phyloP scores from a whole-genome alignment of 352 stramenopile genomes.

The Globisporangium takayamanum region DNA sequence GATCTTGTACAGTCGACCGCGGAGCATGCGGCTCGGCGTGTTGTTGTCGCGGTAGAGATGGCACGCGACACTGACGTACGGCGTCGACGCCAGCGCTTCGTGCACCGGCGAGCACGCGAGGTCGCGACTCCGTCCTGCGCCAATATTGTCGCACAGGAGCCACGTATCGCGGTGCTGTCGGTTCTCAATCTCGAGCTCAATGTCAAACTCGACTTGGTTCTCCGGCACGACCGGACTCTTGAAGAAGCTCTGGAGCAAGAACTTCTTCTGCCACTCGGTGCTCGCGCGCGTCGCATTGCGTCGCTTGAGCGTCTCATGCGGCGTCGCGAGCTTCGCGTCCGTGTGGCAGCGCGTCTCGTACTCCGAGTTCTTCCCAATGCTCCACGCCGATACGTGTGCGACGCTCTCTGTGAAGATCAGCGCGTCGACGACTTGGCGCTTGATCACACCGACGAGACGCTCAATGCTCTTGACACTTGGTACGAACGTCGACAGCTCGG shows the following conservation, averaged over 20 bases:
- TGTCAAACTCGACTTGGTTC: slow-evolving; percentile 55
- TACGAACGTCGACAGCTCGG: slow-evolving; percentile 31
- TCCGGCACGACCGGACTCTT: slow-evolving; percentile 50
- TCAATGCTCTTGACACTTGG: slow-evolving; percentile 15
- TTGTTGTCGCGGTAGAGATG: slow-evolving; percentile 49
- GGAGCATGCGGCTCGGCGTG: slow-evolving; percentile 22
- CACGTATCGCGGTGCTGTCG: slow-evolving; percentile 39
- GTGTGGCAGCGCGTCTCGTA: slow-evolving; percentile 50
- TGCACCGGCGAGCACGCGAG: slow-evolving; percentile 53
- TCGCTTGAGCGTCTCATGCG: slow-evolving; percentile 31
- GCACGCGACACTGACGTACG: slow-evolving; percentile 61
- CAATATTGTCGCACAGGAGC: slow-evolving; percentile 66
- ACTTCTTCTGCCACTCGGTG: slow-evolving; percentile 76
- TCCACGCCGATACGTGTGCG: slow-evolving; percentile 54
- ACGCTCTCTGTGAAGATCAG: slow-evolving; percentile 68
- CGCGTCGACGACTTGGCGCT: slow-evolving; percentile 41
- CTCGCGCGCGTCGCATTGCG: slow-evolving; percentile 42
- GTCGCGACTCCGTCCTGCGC: slow-evolving; percentile 54
- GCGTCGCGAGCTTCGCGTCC: slow-evolving; percentile 34
- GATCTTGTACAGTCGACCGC: slow-evolving; percentile 60
- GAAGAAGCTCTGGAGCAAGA: slow-evolving; percentile 73
- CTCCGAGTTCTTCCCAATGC: slow-evolving; percentile 56
- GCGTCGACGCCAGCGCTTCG: slow-evolving; percentile 50
- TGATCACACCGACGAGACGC: slow-evolving; percentile 33
- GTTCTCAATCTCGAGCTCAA: slow-evolving; percentile 66